Conservation (phyloP, 2,329 filamentous ascomycete species). For the Orbilia quercus region DNA sequence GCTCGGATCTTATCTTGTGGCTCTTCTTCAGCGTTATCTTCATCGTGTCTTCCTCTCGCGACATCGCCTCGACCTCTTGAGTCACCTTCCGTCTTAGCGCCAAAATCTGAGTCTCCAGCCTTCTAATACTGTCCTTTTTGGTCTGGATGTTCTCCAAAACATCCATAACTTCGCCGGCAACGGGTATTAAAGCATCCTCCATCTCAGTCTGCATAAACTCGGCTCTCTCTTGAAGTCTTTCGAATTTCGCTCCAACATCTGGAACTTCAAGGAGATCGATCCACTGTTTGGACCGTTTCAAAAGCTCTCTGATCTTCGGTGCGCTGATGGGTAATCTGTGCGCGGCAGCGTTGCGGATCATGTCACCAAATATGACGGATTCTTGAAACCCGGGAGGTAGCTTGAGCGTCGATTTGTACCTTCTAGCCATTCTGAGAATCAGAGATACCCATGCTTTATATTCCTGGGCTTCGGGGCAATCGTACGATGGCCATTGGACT, state of each 20-base stretch:
- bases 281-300: constrained; percentile 22
- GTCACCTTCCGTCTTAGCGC: constrained; percentile 11
- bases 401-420: constrained; percentile 12
- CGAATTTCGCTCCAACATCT: constrained; percentile 20
- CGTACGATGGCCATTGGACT: constrained; percentile 25
- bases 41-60: constrained; percentile 24
- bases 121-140: constrained; percentile 5
- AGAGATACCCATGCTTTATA: constrained; percentile 40
- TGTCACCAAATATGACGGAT: constrained; percentile 19
- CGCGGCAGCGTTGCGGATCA: constrained; percentile 52
- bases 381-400: constrained; percentile 35
- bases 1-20: constrained; percentile 16
- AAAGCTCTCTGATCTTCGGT: constrained; percentile 34
- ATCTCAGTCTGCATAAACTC: constrained; percentile 25
- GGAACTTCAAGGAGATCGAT: constrained; percentile 30
- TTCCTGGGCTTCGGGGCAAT: constrained; percentile 52
- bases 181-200: constrained; percentile 22
- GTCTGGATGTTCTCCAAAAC: constrained; percentile 25
- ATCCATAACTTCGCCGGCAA: constrained; percentile 14
- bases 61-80: constrained; percentile 1
- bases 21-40: constrained; percentile 6
- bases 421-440: constrained; percentile 32
- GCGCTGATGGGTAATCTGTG: constrained; percentile 44
- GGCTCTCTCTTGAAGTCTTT: constrained; percentile 22
- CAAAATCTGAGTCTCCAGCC: constrained; percentile 27